Percentiles rank a stretch among this genome's conserved stretches.
Conservation (phyloP, 1,139 yeast species). For the Candida sp. region DNA sequence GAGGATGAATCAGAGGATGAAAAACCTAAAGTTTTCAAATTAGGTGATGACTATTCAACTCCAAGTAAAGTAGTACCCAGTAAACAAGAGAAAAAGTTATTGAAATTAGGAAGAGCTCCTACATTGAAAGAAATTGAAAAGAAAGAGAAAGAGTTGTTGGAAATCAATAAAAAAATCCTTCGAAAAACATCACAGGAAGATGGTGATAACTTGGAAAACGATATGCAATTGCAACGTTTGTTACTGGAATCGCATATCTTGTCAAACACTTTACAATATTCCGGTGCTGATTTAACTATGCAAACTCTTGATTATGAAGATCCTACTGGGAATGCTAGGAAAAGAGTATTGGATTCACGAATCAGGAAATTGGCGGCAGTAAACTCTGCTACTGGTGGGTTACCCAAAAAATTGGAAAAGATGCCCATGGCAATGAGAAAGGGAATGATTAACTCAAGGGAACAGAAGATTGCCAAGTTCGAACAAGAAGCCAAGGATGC, state of each 20-base stretch:
- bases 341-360: constrained; percentile 69
- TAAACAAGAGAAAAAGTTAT: constrained; percentile 28
- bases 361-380: constrained; percentile 51
- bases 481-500: constrained; percentile 84
- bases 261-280: constrained; percentile 49
- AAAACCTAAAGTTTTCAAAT: constrained; percentile 32
- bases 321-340: constrained; percentile 78
- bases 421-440: constrained; percentile 89
- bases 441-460: constrained; percentile 68
- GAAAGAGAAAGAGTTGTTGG: constrained; percentile 17
- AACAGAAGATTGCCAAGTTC: constrained; percentile 48
- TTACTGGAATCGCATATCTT: constrained; percentile 84
- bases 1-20: constrained; percentile 13
- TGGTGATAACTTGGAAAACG: constrained; percentile 65
- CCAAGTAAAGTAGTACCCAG: constrained; percentile 12
- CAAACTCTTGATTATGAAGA: constrained; percentile 64
- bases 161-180: constrained; percentile 26
- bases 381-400: constrained; percentile 42
- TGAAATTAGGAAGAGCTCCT: constrained; percentile 42
- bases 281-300: constrained; percentile 78
- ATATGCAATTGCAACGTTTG: constrained; percentile 77
- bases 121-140: constrained; percentile 32
- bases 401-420: constrained; percentile 54
- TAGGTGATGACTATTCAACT: constrained; percentile 20
- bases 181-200: constrained; percentile 32